These are phyloP conservation scores for Petunia hybrid DNA, from an alignment of 305 asterid species.

Conservation along the genomic window DNA sequence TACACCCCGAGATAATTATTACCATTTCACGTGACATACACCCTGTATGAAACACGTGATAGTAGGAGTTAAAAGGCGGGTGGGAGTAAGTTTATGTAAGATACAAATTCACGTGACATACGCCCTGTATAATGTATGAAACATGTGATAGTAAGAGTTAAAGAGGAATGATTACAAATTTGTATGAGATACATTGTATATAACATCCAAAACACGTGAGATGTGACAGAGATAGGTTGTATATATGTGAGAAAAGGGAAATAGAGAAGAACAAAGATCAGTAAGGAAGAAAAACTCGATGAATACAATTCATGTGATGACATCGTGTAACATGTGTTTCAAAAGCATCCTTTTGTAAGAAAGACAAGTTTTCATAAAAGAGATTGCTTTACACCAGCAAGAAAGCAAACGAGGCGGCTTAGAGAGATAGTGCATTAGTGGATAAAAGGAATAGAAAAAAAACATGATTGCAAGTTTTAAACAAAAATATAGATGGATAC, in stretches of 20 bases:
- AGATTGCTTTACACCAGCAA: neutral
- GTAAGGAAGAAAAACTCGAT: neutral
- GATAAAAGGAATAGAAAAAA: too few species aligned
- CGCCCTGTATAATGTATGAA: neutral
- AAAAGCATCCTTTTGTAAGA: neutral
- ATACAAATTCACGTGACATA: neutral
- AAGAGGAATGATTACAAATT: neutral
- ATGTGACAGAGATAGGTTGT: neutral
- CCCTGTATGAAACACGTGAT: too few species aligned
- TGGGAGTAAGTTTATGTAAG: too few species aligned
- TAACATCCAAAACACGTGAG: neutral
- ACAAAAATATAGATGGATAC: too few species aligned
- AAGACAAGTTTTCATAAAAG: neutral
- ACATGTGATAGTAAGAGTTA: neutral
- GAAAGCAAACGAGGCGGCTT: too few species aligned
- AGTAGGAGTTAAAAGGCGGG: too few species aligned
- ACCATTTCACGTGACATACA: neutral
- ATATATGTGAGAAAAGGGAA: neutral
- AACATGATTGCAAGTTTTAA: too few species aligned
- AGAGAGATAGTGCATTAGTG: too few species aligned
- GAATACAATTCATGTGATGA: neutral
- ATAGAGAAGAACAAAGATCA: neutral
- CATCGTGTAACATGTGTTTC: neutral
- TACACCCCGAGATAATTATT: neutral
- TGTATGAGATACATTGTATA: too few species aligned